Base-by-base conservation (phyloP, 495 filamentous ascomycete species). In the Neurospora cerealis region DNA sequence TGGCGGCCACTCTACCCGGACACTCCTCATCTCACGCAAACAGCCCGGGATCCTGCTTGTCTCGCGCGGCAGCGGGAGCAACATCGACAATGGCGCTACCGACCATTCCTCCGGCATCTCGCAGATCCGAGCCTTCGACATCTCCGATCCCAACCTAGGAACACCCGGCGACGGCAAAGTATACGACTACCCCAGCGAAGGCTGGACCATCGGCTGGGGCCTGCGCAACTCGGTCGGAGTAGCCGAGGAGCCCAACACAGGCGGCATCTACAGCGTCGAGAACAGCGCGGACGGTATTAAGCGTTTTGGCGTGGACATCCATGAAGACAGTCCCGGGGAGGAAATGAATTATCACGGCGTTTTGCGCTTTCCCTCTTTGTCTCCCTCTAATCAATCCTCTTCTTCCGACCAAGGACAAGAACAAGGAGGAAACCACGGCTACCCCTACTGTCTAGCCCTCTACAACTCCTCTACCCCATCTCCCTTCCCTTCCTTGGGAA, bases 151-250 rank as follows among this genome's bases (percentile, higher is more conserved):
- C 8, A 71, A 80, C 6, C 28, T 66, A 7, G 28, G 54, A 13
- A 60, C 48, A 28, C 11, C 28, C 24, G 54, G 62, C 70, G 86
- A 84, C 66, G 81, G 86, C 60, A 87, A 78, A 66, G 76, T 82
- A 69, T 83, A 81, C 74, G 72, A 80, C 76, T 85, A 80, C 70
- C 71, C 75, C 34, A 83, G 78, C 21, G 80, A 86, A 21, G 92
- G 92, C n/a, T 74, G 81, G 62, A 78, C 88, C 4, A 81, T 93
- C 8, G 92, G 91, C 21, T 93, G 90, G 86, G 92, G 92, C 44
- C 85, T 94, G 32, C 86, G 92, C 21, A 93, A 93, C 80, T 87
- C 87, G 2, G 91, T 93, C 24, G 92, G 92, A 19, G 79, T 93
- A 5, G 89, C 80, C 62, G 76, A 90, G 77, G 83, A 90, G 69